Conservation (phyloP, 768 basidiomycete genomes). For the Amanita molliuscula region DNA sequence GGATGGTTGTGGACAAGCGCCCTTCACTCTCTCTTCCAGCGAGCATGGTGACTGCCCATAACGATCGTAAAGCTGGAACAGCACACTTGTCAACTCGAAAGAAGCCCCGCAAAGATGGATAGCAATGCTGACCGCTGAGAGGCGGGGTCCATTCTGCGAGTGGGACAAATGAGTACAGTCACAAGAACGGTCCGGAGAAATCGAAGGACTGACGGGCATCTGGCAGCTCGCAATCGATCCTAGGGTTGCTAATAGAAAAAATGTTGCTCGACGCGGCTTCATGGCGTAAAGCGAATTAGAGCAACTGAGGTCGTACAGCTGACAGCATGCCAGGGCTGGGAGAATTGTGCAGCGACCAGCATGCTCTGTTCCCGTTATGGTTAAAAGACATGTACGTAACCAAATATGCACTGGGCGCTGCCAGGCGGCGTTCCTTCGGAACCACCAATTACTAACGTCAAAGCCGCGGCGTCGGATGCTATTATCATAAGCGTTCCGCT, state of each 20-base stretch:
- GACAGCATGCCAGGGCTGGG: not conserved
- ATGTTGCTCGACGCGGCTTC: not conserved
- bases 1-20: not conserved
- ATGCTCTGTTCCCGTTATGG: too few relatives aligned
- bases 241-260: not conserved
- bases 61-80: not conserved
- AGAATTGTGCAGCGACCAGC: not conserved
- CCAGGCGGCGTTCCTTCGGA: too few relatives aligned
- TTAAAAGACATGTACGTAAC: too few relatives aligned
- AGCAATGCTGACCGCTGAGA: not conserved
- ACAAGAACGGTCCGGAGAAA: not conserved
- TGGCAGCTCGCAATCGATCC: not conserved
- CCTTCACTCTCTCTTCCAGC: not conserved
- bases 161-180: not conserved
- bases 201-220: not conserved
- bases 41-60: slow-evolving; percentile 1
- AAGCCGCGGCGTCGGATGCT: too few relatives aligned
- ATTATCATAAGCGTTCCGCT: too few relatives aligned
- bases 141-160: not conserved
- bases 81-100: not conserved
- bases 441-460: too few relatives aligned
- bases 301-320: not conserved
- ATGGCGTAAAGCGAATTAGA: not conserved
- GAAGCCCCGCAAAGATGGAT: not conserved
- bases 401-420: too few relatives aligned